Evolutionary conservation across 305 asterid species (phyloP), one percentile per base, ranked within the genome.

Genomic region (Rubia peregrina): DNA sequence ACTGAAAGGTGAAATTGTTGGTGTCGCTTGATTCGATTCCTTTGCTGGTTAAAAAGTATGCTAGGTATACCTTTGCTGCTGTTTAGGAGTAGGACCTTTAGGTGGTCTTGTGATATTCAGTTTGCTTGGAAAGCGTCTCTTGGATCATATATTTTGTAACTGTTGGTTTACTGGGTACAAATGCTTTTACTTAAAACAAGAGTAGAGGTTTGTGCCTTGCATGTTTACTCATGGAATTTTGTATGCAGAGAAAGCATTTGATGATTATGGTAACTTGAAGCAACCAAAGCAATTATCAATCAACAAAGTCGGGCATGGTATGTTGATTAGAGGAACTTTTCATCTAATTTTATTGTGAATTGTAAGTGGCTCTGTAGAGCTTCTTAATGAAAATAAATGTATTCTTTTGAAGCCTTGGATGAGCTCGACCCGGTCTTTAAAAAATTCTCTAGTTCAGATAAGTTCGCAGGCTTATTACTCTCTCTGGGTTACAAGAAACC

Each of bases 231-330:
- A 67, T 67, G 12, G 21, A 24, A 17, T 41, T 68, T 62, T 62
- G 76, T 71, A 78, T 68, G 67, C 96, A 94, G 98, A 94, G 80
- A 94, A 87, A 75, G 99, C 98, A 70, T 94, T 89, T 83, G 97
- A 85, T 74, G 91, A 84, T 62, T 81, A 87, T 62, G 98, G 97
- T 44, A 83, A 84, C 81, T 77, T 94, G 83, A 94, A 88, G 86
- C 97, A 94, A 81, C 85, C 95, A 56, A 90, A 94, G 81, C 71
- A 89, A 69, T 86, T 94, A 70, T 91, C 99, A 16, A 91, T 91
- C 51, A 91, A 91, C 79, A 94, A 94, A 94, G 99, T 91, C 77
- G 98, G 99, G 22, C 97, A 94, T 73, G 99, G 99, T 94, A 89
- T 73, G 76, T 70, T 64, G 67, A 63, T 41, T 59, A 57, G 38